phyloP scores from a whole-genome alignment of 2,329 filamentous ascomycete genomes.

The Grosmannia huntii region DNA sequence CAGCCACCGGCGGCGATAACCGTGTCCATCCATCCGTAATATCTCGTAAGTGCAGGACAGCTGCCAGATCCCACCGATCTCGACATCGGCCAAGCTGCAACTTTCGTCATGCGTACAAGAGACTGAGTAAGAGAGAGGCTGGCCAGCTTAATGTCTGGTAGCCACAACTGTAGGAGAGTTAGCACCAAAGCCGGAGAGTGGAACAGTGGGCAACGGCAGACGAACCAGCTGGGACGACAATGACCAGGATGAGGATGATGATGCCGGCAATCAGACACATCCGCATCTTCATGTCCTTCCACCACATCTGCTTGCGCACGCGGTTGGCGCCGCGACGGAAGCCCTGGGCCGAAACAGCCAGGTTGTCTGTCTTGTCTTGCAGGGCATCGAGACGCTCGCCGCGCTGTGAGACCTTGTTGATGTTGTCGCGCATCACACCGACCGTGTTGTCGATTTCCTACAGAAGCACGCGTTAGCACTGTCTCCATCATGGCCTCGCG shows the following conservation, averaged over 20 bases:
- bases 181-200: not conserved
- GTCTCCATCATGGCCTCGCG: not conserved
- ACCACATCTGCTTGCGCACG: slow-evolving; percentile 98
- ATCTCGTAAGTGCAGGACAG: not conserved
- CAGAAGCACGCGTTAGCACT: not conserved
- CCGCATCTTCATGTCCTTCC: slow-evolving; percentile 99
- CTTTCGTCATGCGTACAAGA: not conserved
- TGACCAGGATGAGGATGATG: slow-evolving; percentile 81
- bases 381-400: slow-evolving; percentile 78
- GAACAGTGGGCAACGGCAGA: slow-evolving; percentile 7
- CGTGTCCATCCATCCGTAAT: not conserved
- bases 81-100: not conserved
- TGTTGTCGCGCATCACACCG: slow-evolving; percentile 91
- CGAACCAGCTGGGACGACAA: slow-evolving; percentile 86
- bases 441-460: slow-evolving; percentile 98
- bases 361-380: slow-evolving; percentile 89
- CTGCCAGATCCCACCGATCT: not conserved
- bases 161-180: not conserved
- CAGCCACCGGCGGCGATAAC: not conserved
- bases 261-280: slow-evolving; percentile 89
- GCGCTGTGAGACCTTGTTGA: slow-evolving; percentile 91
- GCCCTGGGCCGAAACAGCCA: slow-evolving; percentile 83
- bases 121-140: not conserved
- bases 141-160: slow-evolving; percentile 4
- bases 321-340: slow-evolving; percentile 95